Base-by-base conservation (phyloP, 1,284 basidiomycete genomes). In the Rhodotorula sp. region DNA sequence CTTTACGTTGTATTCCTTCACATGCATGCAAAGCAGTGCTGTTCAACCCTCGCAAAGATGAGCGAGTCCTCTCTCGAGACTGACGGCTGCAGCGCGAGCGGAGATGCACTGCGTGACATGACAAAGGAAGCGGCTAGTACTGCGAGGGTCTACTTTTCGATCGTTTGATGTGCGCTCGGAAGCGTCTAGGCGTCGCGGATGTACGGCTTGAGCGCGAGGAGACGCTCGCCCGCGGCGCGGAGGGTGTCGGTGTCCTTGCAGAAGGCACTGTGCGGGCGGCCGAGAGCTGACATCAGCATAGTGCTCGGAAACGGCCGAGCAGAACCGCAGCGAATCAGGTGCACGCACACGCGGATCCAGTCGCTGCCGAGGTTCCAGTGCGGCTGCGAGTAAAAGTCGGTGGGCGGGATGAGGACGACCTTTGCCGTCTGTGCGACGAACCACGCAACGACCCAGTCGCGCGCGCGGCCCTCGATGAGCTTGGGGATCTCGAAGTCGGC, bases 371-470 rank as follows among this genome's bases (percentile, higher is more conserved):
- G 92, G 62, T 83, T 82, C 55, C 88, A 86, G 80, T 97, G 92
- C 70, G 92, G 90, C 77, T 89, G 85, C 78, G 90, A 91, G 83
- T 96, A 97, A 82, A 97, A 97, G 91, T 94, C 93, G 84, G 93
- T 95, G 68, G 93, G 91, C 10, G 93, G 93, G 74, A 97, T 97
- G 19, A 89, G 88, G 53, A 93, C 95, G 27, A 97, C 93, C 27
- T 91, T 91, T 55, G 95, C 82, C 62, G 74, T 78, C 63, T 79
- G 80, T 1, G 81, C 82, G 27, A 80, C 67, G 70, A 79, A 81
- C 77, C 77, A 80, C 45, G 82, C 86, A 57, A 78, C 90, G 87
- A 85, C 88, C 85, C 97, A 99, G 80, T 98, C 96, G 68, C 89
- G 86, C 19, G 93, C 91, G 78, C 95, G 87, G 13, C 90, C 91